phyloP scores from a whole-genome alignment of 768 basidiomycete species.

The Daedaleopsis nitida region DNA sequence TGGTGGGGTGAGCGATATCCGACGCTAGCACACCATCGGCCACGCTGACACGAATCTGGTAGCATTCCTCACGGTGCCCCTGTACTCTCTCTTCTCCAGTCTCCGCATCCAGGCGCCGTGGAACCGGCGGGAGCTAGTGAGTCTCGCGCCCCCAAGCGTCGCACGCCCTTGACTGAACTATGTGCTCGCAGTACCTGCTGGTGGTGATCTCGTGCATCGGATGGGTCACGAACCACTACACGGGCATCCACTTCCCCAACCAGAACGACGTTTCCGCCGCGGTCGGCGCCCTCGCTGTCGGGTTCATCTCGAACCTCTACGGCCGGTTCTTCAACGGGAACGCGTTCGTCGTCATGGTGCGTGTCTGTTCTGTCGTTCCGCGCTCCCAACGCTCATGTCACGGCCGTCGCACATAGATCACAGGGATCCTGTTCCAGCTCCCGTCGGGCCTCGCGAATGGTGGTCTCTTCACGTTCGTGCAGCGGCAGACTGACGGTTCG shows the following conservation, averaged over 20 bases:
- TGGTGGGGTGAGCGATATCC: conserved; percentile 60
- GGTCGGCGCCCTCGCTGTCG: conserved; percentile 81
- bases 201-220: conserved; percentile 66
- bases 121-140: conserved; percentile 56
- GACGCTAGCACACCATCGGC: neutral
- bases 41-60: neutral
- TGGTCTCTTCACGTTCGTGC: conserved; percentile 73
- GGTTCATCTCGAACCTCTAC: conserved; percentile 76
- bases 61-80: conserved; percentile 74
- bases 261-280: conserved; percentile 80
- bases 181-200: conserved; percentile 42
- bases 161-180: too few relatives aligned
- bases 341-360: conserved; percentile 74
- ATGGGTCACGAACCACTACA: conserved; percentile 81
- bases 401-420: conserved; percentile 39
- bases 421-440: conserved; percentile 83
- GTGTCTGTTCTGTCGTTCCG: too few relatives aligned
- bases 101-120: conserved; percentile 65
- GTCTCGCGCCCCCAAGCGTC: conserved; percentile 15
- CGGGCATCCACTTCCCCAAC: conserved; percentile 56
- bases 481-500: conserved; percentile 50
- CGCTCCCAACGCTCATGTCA: too few relatives aligned
- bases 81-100: conserved; percentile 67
- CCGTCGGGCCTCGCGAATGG: conserved; percentile 82
- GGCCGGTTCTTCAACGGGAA: conserved; percentile 73